A percentile compares a stretch with the other conserved stretches of the same genome.
These are phyloP conservation scores for Malus orientalis DNA, from an alignment of 306 rosid genomes.

Conservation along the genomic window DNA sequence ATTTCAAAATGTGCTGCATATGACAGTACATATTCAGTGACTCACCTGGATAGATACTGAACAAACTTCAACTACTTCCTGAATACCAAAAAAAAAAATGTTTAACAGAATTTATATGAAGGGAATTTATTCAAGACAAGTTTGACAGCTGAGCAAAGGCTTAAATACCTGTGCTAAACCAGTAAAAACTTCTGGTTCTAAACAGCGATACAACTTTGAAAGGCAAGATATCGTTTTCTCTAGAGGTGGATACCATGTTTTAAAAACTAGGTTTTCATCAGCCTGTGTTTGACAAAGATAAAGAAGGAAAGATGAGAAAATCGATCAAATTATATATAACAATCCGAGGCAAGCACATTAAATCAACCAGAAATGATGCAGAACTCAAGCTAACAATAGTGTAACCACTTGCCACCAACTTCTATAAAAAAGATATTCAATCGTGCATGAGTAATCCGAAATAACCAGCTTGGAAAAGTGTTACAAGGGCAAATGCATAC, in stretches of 20 bases:
- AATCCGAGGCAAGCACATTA: neutral
- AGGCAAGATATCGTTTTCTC: conserved; percentile 92
- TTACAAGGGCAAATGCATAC: neutral
- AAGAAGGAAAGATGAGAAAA: conserved; percentile 1
- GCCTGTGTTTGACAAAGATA: conserved; percentile 39
- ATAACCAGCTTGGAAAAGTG: neutral
- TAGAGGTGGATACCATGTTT: conserved; percentile 89
- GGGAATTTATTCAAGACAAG: neutral
- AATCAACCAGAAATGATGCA: neutral
- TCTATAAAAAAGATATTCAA: neutral
- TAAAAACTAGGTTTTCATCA: conserved; percentile 63
- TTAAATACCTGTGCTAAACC: conserved; percentile 91
- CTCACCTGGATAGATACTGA: conserved; percentile 82
- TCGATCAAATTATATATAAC: neutral
- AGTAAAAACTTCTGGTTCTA: conserved; percentile 85
- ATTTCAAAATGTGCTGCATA: neutral
- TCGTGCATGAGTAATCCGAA: neutral
- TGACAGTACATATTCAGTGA: conserved; percentile 7
- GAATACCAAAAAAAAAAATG: conserved; percentile 14
- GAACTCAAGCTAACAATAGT: neutral
- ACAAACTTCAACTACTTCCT: conserved; percentile 98
- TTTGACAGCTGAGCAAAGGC: conserved; percentile 7
- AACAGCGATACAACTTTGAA: conserved; percentile 87
- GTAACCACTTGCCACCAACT: neutral
- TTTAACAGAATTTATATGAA: conserved; percentile 12